Conservation (phyloP, 2,329 filamentous ascomycete genomes). For the Cadophora luteo-olivacea region DNA sequence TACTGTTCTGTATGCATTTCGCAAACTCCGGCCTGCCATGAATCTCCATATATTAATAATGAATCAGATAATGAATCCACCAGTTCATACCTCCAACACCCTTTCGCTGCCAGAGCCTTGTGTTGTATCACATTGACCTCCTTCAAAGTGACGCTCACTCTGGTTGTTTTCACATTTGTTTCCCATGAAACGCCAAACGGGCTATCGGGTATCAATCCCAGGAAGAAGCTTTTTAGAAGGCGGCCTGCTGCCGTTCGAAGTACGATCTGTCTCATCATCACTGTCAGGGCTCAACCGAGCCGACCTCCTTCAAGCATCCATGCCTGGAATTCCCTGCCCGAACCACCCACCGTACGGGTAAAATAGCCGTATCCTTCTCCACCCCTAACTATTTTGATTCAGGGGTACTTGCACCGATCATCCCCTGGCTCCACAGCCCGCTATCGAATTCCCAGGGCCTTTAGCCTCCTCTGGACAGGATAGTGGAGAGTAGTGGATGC, state of each 20-base stretch:
- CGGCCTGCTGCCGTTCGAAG: not conserved
- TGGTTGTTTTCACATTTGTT: slow-evolving; percentile 6
- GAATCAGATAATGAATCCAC: not conserved
- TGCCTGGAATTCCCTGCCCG: no score
- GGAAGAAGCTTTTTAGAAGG: not conserved
- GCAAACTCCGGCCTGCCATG: not conserved
- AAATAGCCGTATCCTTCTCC: not conserved
- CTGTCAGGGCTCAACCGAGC: not conserved
- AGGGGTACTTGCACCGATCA: not conserved
- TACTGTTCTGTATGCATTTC: no score
- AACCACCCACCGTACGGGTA: not conserved
- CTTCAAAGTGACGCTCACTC: slow-evolving; percentile 7
- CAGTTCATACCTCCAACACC: slow-evolving; percentile 1
- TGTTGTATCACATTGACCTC: slow-evolving; percentile 19
- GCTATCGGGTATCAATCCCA: not conserved
- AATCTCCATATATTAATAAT: not conserved
- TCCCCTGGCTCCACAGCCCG: not conserved
- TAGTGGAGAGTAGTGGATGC: not conserved
- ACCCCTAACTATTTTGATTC: not conserved
- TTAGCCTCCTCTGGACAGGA: not conserved
- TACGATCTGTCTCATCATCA: not conserved
- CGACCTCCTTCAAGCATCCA: not conserved
- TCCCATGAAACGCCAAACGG: slow-evolving; percentile 4
- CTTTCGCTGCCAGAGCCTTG: not conserved
- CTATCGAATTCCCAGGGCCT: slow-evolving; percentile 5